These are phyloP conservation scores for Xylaria sp. DNA, from an alignment of 2,329 filamentous ascomycete species.

Conservation along the genomic window DNA sequence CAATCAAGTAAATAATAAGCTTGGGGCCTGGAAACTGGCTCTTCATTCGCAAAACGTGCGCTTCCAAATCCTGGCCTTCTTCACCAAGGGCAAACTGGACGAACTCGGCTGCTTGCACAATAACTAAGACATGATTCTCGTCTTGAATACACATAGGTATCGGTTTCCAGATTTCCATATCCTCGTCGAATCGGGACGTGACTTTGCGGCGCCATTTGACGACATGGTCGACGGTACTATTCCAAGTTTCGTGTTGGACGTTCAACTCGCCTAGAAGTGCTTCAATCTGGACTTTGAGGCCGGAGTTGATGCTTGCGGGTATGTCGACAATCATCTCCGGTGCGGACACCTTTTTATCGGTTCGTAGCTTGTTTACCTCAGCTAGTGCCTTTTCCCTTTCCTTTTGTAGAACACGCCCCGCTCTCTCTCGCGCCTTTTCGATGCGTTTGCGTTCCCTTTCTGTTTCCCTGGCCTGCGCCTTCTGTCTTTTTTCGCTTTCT, in stretches of 20 bases:
- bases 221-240: conserved; percentile 61
- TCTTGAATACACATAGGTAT: conserved; percentile 60
- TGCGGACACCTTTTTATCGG: conserved; percentile 77
- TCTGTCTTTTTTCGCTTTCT: conserved; percentile 57
- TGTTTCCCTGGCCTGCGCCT: conserved; percentile 60
- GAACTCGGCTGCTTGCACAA: conserved; percentile 73
- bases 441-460: conserved; percentile 67
- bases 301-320: conserved; percentile 64
- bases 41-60: conserved; percentile 68
- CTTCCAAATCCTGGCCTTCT: conserved; percentile 63
- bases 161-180: conserved; percentile 73
- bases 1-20: conserved; percentile 77
- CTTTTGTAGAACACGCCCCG: conserved; percentile 71
- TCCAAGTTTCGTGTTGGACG: conserved; percentile 59
- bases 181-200: conserved; percentile 69
- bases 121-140: conserved; percentile 71
- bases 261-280: conserved; percentile 63
- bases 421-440: conserved; percentile 69
- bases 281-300: conserved; percentile 59
- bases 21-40: conserved; percentile 63
- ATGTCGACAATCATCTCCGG: conserved; percentile 83
- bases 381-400: conserved; percentile 72
- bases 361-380: conserved; percentile 77
- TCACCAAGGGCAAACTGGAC: conserved; percentile 66
- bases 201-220: conserved; percentile 78